Base-by-base conservation (phyloP, 495 filamentous ascomycete species). In the Penicillium atrosanguineum region DNA sequence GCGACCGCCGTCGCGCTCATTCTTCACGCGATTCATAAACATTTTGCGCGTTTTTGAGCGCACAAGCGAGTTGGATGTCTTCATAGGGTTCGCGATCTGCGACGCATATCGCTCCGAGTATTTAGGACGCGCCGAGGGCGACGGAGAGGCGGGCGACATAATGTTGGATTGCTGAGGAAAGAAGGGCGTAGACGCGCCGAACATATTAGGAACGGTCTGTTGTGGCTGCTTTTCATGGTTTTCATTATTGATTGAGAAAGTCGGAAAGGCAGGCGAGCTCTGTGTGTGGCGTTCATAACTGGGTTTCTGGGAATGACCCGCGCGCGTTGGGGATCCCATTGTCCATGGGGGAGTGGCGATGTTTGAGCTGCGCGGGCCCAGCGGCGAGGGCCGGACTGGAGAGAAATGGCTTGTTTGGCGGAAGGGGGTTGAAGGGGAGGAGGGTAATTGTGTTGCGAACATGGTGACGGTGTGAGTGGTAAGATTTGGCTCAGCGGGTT, bases 1-100 rank as follows among this genome's bases (percentile, higher is more conserved):
- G 52, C 69, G 85, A 67, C 81, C 86, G 83, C 67, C 78, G 61
- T 95, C 88, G 4, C 85, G 75, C 36, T 82, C 79, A 55, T 84
- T 81, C 60, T 83, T 76, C n/a, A 96, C 85, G 46, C 86, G 88
- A 59, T 87, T 83, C 26, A 97, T 70, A 59, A 95, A 98, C 47
- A 88, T 86, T 31, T 61, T 70, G 53, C 63, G 74, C 21, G 69
- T 65, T 36, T 69, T 68, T 5, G 57, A 59, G 53, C 70, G 66
- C 46, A 70, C 64, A 3, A 67, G 57, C 3, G 52, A 52, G 7
- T 56, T 44, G 25, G 65, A 26, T 23, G 44, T 59, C 36, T 58
- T 54, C 43, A 69, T 50, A 7, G 64, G 66, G 38, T 69, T 73
- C 4, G 64, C 48, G 36, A 70, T 64, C 41, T 63, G 59, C 8